Conservation (phyloP, 305 asterid species). For the Fraxinus dipetala region DNA sequence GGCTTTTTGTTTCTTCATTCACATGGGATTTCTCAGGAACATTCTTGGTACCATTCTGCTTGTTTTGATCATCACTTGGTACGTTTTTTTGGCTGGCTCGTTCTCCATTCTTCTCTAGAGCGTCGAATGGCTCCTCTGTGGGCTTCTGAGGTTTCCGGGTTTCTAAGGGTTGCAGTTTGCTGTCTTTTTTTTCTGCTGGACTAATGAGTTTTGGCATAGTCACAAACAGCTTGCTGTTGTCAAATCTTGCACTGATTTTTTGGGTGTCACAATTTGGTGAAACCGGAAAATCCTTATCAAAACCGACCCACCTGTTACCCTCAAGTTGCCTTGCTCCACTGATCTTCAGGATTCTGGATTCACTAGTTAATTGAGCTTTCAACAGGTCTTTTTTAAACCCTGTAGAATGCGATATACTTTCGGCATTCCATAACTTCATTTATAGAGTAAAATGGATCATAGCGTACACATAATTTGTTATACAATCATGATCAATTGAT, state of each 20-base stretch:
- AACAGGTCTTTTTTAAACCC: slow-evolving; percentile 63
- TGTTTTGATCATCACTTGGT: slow-evolving; percentile 9
- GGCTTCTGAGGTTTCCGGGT: slow-evolving; percentile 23
- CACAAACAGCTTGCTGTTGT: slow-evolving; percentile 44
- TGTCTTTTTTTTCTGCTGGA: slow-evolving; percentile 28
- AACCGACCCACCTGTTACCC: slow-evolving; percentile 36
- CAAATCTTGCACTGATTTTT: slow-evolving; percentile 62
- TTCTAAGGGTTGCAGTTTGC: slow-evolving; percentile 18
- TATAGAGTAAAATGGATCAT: not conserved
- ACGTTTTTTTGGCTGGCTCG: slow-evolving; percentile 7
- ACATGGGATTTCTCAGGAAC: not conserved
- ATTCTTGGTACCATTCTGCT: not conserved
- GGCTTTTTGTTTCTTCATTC: not conserved
- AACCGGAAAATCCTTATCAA: slow-evolving; percentile 49
- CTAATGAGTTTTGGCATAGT: slow-evolving; percentile 52
- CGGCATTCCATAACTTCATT: not conserved
- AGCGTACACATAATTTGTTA: not conserved
- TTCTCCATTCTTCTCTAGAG: slow-evolving; percentile 22
- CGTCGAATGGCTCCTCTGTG: slow-evolving; percentile 1
- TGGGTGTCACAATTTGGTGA: slow-evolving; percentile 41
- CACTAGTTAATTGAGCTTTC: slow-evolving; percentile 42
- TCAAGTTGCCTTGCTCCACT: slow-evolving; percentile 49
- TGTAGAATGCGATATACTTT: slow-evolving; percentile 15
- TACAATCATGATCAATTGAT: not conserved
- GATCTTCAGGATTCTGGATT: slow-evolving; percentile 38